Conservation (phyloP, 371 early-diverging fungal genomes). For the Rhizopus stolonifer region DNA sequence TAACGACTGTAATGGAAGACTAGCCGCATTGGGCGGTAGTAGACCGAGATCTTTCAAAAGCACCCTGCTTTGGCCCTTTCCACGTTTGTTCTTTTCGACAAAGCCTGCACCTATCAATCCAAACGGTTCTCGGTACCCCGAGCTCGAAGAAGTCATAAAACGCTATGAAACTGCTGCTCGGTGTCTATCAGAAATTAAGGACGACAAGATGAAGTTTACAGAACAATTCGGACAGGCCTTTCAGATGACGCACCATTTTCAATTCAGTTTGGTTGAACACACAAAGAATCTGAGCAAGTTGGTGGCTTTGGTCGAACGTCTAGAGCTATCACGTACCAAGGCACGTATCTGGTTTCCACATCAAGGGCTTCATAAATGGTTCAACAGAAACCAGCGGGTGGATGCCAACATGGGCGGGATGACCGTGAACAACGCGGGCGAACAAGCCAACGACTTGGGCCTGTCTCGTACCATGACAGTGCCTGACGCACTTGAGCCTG, state of each 20-base stretch:
- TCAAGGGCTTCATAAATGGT: conserved; percentile 27
- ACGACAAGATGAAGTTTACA: conserved; percentile 1
- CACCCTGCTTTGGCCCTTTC: conserved; percentile 43
- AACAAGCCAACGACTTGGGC: conserved; percentile 6
- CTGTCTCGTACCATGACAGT: conserved; percentile 16
- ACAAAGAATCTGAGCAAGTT: conserved; percentile 13
- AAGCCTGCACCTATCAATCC: not conserved
- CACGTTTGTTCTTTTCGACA: conserved; percentile 23
- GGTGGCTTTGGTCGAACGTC: conserved; percentile 16
- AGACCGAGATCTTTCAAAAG: conserved; percentile 17
- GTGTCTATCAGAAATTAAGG: not conserved
- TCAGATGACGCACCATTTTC: conserved; percentile 17
- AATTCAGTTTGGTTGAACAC: conserved; percentile 27
- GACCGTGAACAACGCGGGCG: not conserved
- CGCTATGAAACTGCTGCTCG: not conserved
- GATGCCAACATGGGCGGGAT: conserved; percentile 25
- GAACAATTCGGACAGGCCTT: conserved; percentile 2
- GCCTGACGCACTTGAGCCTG: not conserved
- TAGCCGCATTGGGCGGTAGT: conserved; percentile 9
- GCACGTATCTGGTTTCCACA: conserved; percentile 27
- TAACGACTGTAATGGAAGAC: conserved; percentile 16
- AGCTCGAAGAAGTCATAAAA: not conserved
- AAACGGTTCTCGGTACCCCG: not conserved
- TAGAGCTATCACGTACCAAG: conserved; percentile 19
- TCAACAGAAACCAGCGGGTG: conserved; percentile 9